Percentiles rank a stretch among this genome's conserved stretches.
phyloP scores from a whole-genome alignment of 257 asterid species.

The Eustoma russellianum region DNA sequence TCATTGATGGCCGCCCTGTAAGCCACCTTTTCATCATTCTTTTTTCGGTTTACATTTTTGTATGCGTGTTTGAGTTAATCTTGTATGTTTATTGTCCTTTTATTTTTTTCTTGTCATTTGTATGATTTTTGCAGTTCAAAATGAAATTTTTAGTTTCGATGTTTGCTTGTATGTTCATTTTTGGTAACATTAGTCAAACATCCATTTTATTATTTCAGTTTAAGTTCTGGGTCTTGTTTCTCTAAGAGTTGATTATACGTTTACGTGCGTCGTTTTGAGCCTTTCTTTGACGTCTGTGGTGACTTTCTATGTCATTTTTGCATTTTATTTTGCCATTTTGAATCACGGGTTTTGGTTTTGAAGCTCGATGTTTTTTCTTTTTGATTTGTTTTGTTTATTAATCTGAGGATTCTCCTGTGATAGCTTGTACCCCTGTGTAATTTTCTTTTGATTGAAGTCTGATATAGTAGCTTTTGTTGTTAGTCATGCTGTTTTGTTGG shows the following conservation, averaged over 20 bases:
- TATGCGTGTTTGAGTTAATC: not conserved
- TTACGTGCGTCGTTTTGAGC: too few species aligned
- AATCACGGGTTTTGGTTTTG: not conserved
- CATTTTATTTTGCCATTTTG: not conserved
- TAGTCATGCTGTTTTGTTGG: too few species aligned
- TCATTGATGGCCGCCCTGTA: constrained; percentile 35
- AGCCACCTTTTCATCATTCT: not conserved
- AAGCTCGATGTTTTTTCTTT: not conserved
- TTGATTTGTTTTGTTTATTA: not conserved
- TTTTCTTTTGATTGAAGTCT: too few species aligned
- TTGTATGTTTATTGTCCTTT: not conserved
- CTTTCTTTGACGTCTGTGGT: too few species aligned
- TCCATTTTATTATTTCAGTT: not conserved
- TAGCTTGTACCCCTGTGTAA: not conserved
- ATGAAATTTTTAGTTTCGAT: not conserved
- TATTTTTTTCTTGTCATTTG: not conserved
- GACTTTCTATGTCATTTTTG: not conserved
- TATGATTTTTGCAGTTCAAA: not conserved
- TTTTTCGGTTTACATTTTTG: not conserved
- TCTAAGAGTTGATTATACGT: not conserved
- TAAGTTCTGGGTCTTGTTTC: not conserved
- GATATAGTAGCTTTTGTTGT: too few species aligned
- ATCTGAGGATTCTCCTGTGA: not conserved
- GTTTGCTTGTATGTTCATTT: not conserved
- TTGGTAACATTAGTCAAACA: not conserved